phyloP scores from a whole-genome alignment of 345 rosid species.

The Boechera retrofracta region DNA sequence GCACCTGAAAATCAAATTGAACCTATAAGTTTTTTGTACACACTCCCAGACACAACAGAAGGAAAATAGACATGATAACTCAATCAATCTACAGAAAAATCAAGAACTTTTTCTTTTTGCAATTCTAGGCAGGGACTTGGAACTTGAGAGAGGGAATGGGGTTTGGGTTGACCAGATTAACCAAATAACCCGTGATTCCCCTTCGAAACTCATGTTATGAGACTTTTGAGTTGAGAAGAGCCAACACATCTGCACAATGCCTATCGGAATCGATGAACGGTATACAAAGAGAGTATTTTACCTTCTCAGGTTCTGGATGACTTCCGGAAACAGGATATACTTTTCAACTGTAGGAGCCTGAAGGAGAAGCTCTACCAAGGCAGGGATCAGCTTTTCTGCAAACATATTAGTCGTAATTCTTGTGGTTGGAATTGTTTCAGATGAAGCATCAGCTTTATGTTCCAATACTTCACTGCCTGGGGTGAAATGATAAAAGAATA shows the following conservation, averaged over 20 bases:
- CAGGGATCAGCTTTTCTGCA: conserved; percentile 81
- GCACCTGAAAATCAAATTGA: conserved; percentile 58
- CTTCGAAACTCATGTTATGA: conserved; percentile 17
- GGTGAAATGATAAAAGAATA: conserved; percentile 32
- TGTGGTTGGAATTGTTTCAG: conserved; percentile 43
- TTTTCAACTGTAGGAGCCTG: conserved; percentile 73
- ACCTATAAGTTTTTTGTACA: conserved; percentile 25
- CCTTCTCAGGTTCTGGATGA: conserved; percentile 89
- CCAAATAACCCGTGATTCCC: conserved; percentile 23
- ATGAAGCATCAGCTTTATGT: conserved; percentile 47
- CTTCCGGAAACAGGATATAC: conserved; percentile 73
- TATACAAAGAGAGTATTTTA: conserved; percentile 46
- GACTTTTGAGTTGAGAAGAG: conserved; percentile 22
- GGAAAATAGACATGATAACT: not conserved
- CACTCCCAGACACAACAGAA: conserved; percentile 14
- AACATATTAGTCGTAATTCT: conserved; percentile 58
- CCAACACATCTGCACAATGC: not conserved
- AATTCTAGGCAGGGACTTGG: conserved; percentile 9
- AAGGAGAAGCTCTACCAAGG: conserved; percentile 74
- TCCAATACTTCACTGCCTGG: conserved; percentile 50
- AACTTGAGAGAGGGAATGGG: not conserved
- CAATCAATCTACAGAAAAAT: conserved; percentile 10
- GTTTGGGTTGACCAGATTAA: conserved; percentile 21
- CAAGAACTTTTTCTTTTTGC: not conserved
- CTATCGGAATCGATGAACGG: not conserved